Percentiles rank a stretch among this genome's conserved stretches.
Conservation (phyloP, 2,329 filamentous ascomycete genomes). For the Clathrospora elynae region DNA sequence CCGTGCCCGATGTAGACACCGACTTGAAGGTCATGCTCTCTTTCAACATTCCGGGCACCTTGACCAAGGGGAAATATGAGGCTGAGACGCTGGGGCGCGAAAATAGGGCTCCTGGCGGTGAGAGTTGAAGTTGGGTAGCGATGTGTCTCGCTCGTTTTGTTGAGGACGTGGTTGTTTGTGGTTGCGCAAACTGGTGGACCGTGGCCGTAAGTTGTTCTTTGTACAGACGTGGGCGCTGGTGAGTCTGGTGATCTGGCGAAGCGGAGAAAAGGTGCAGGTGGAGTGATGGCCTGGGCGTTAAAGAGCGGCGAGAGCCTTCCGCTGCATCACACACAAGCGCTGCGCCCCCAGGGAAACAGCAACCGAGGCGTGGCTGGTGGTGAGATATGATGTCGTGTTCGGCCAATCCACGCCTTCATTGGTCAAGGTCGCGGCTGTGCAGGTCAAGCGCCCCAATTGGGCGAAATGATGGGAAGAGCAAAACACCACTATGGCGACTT, state of each 20-base stretch:
- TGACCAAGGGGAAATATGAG: conserved; percentile 24
- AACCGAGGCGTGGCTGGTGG: conserved; percentile 10
- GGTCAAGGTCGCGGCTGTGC: conserved; percentile 16
- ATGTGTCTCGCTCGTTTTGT: conserved; percentile 11
- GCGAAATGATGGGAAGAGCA: conserved; percentile 2
- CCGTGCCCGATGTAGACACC: conserved; percentile 48
- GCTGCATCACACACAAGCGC: conserved; percentile 26
- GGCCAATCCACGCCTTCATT: conserved; percentile 17
- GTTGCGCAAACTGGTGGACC: conserved; percentile 25
- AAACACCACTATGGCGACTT: too few species aligned
- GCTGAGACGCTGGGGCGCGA: conserved; percentile 33
- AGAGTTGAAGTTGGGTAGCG: conserved; percentile 12
- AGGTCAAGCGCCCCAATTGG: conserved; percentile 13
- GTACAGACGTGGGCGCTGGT: conserved; percentile 34
- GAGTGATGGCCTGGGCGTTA: conserved; percentile 30
- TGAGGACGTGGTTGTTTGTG: conserved; percentile 23
- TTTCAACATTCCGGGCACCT: conserved; percentile 18
- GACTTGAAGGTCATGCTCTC: conserved; percentile 52
- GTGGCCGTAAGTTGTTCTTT: conserved; percentile 29
- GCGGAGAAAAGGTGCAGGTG: conserved; percentile 24
- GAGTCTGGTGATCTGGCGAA: conserved; percentile 36
- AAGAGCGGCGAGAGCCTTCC: conserved; percentile 15
- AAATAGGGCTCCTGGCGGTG: conserved; percentile 22
- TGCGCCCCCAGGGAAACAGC: conserved; percentile 24
- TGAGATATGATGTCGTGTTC: conserved; percentile 9